Evolutionary conservation across 306 rosid genomes (phyloP), one percentile per base, ranked within the genome.

Genomic region (Vigna unguiculata): DNA sequence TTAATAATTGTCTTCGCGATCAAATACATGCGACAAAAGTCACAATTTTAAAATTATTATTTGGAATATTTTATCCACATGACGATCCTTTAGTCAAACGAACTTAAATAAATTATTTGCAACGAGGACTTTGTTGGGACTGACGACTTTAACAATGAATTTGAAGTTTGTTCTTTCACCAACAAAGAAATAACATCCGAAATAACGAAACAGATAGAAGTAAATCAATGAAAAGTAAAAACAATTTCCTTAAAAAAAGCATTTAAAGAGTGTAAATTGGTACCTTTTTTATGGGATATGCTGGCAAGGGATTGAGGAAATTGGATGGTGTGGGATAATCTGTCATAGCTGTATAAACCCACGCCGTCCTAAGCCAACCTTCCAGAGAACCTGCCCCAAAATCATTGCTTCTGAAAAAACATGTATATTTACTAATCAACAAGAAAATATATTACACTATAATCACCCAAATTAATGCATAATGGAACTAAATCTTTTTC

Each of bases 291-390:
- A 94, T 88, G 1, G 98, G 98, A 76, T 86, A 87, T 55, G 97
- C 91, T 11, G 98, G 98, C 81, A 94, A 16, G 1, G 96, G 93
- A 59, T 2, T 84, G 0, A 94, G 1, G 75, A 94, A 94, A 83
- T 85, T 89, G 24, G 91, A 82, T 32, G 98, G 89, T n/a, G 97
- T 89, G 0, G 98, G 98, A 85, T 94, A 94, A 85, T 94, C 98
- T 0, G 92, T 89, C 97, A 94, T 94, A 36, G 96, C 86, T 3
- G 96, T 83, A 77, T 75, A 86, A 9, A n/a, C 0, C 17, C 3
- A 87, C 0, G 97, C 95, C 0, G 85, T 21, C 0, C 0, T 1
- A 11, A 94, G 82, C 98, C 98, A 94, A 48, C 9, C 6, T 69
- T 34, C 22, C 74, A 94, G 58, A 64, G 59, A 16, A 8, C 0